Evolutionary conservation across 805 yeast species (phyloP).

Genomic region (Priceomyces fermenticarens): DNA sequence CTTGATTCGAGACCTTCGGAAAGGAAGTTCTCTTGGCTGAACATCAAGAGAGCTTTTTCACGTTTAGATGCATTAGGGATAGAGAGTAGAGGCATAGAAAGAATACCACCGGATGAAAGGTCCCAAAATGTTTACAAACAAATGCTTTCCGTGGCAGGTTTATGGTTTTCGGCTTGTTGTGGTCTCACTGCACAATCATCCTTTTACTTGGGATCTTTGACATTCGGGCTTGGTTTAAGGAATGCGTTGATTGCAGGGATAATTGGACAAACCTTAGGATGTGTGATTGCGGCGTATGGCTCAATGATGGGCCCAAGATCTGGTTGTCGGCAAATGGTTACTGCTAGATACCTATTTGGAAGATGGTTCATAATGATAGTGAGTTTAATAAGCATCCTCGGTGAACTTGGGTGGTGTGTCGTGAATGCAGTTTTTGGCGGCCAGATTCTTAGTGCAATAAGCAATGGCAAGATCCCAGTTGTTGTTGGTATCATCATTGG

Average conservation of each 20-base stretch:
- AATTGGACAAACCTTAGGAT: conserved; percentile 64
- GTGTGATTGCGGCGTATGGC: conserved; percentile 77
- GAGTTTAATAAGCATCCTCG: conserved; percentile 66
- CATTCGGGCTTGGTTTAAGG: conserved; percentile 65
- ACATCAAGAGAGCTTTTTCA: conserved; percentile 8
- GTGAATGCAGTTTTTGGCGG: conserved; percentile 91
- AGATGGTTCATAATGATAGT: conserved; percentile 81
- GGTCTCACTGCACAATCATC: conserved; percentile 89
- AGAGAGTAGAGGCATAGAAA: conserved; percentile 76
- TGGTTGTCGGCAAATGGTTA: conserved; percentile 86
- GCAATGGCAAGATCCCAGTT: conserved; percentile 63
- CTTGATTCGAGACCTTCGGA: background rate
- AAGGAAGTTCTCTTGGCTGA: conserved; percentile 7
- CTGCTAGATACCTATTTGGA: conserved; percentile 77
- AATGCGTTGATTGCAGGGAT: conserved; percentile 64
- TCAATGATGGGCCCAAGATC: conserved; percentile 87
- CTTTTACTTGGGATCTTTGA: conserved; percentile 69
- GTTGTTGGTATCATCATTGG: conserved; percentile 75
- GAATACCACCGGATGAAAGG: conserved; percentile 67
- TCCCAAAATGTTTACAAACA: conserved; percentile 33
- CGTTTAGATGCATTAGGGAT: conserved; percentile 54
- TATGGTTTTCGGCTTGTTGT: conserved; percentile 86
- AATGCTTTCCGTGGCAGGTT: conserved; percentile 53
- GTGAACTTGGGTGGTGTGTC: conserved; percentile 90
- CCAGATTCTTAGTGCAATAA: conserved; percentile 66